Conservation (phyloP, 257 asterid genomes). For the Jaltomata sinuosa region DNA sequence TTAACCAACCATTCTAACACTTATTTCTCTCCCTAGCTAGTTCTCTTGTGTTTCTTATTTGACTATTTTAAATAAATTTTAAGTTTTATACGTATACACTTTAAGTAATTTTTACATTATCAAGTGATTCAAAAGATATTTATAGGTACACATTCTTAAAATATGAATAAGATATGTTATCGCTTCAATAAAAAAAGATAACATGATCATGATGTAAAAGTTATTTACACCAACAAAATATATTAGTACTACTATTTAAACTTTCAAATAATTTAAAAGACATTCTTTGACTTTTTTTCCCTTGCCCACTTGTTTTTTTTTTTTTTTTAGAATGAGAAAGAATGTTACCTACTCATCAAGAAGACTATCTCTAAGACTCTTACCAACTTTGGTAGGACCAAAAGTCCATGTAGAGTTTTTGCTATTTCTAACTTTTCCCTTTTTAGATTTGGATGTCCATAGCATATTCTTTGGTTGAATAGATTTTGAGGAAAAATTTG, state of each 20-base stretch:
- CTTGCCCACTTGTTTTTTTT: background rate
- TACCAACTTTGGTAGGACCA: background rate
- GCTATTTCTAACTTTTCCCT: background rate
- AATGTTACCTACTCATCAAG: background rate
- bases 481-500: background rate
- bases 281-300: background rate
- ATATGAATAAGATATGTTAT: background rate
- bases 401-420: background rate
- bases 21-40: background rate
- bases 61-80: background rate
- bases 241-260: background rate
- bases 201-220: background rate
- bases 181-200: background rate
- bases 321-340: background rate
- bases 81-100: background rate
- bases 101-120: background rate
- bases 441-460: background rate
- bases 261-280: background rate
- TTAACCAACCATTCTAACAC: background rate
- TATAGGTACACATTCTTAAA: background rate
- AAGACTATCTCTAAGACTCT: background rate
- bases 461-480: background rate
- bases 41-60: background rate
- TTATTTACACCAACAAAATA: background rate
- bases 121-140: background rate